Percentiles rank a stretch among this genome's conserved stretches.
Evolutionary conservation across 148 eudicot species (phyloP).

Genomic region (Tetragonia tetragonoides): DNA sequence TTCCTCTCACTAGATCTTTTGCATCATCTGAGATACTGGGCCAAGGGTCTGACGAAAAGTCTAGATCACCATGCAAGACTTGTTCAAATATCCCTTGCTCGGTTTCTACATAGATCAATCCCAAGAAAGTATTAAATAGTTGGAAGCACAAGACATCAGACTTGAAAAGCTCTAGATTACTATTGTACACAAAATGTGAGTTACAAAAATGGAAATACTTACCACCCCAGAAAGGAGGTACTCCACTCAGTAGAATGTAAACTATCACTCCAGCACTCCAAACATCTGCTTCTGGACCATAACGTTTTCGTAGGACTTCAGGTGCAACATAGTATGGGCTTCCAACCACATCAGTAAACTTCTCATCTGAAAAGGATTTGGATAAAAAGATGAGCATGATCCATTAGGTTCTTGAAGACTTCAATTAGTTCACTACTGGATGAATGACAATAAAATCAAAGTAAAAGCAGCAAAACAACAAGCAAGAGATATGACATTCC

Average conservation of each 20-base stretch:
- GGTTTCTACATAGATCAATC: conserved; percentile 39
- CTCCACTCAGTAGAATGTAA: conserved; percentile 76
- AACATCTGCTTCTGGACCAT: conserved; percentile 86
- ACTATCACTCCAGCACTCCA: conserved; percentile 94
- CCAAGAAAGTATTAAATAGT: not conserved
- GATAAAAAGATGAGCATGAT: not conserved
- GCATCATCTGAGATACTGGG: conserved; percentile 83
- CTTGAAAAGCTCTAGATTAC: conserved; percentile 3
- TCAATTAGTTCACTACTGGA: not conserved
- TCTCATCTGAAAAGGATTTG: conserved; percentile 52
- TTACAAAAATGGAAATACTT: conserved; percentile 24
- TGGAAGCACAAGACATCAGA: not conserved
- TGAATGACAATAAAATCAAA: not conserved
- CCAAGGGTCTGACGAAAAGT: conserved; percentile 87
- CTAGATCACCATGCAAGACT: conserved; percentile 83
- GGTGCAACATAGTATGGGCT: conserved; percentile 97
- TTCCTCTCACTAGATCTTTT: conserved; percentile 79
- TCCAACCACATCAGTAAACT: conserved; percentile 81
- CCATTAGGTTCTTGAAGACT: too few relatives aligned
- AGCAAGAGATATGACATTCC: not conserved
- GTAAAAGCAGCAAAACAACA: not conserved
- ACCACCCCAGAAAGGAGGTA: conserved; percentile 97
- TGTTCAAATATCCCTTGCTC: conserved; percentile 91
- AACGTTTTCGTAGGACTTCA: conserved; percentile 70
- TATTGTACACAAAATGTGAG: not conserved